Percentiles rank a stretch among this genome's conserved stretches.
These are phyloP conservation scores for Prorocentrum cordatum DNA, from an alignment of 169 alveolate species.

Conservation along the genomic window DNA sequence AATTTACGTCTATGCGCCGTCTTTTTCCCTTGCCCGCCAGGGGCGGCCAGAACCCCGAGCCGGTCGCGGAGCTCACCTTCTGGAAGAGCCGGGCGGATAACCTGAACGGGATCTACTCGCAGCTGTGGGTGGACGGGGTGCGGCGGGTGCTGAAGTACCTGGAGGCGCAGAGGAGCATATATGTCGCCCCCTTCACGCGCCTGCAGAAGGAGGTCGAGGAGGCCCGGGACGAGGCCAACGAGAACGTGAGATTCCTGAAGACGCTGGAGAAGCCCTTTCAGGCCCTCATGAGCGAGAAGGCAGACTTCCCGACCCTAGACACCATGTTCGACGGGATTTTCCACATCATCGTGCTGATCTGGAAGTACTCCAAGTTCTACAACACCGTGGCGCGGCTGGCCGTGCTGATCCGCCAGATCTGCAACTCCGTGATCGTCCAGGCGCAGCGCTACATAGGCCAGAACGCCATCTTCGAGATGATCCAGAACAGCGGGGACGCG, in stretches of 20 bases:
- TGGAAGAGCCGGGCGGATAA: conserved; percentile 89
- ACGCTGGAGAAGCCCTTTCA: conserved; percentile 79
- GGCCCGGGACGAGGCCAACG: conserved; percentile 88
- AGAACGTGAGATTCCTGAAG: conserved; percentile 81
- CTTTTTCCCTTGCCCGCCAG: too few relatives aligned
- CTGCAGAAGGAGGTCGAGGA: conserved; percentile 85
- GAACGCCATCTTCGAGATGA: conserved; percentile 76
- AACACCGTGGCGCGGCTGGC: conserved; percentile 87
- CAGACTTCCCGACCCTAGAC: conserved; percentile 79
- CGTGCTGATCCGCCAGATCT: conserved; percentile 85
- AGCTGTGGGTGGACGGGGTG: conserved; percentile 82
- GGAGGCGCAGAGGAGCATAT: conserved; percentile 86
- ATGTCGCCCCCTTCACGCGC: conserved; percentile 84
- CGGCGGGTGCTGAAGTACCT: conserved; percentile 84
- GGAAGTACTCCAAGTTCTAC: conserved; percentile 83
- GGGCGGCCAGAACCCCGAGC: conserved; percentile 86
- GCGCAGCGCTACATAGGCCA: conserved; percentile 48
- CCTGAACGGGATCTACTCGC: conserved; percentile 82
- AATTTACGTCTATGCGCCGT: too few relatives aligned
- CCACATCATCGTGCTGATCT: conserved; percentile 83
- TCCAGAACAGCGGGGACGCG: conserved; percentile 83
- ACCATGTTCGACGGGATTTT: conserved; percentile 83
- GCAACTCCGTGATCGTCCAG: conserved; percentile 88
- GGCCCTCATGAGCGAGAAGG: conserved; percentile 79
- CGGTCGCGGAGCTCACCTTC: conserved; percentile 86